Conservation (phyloP, 1,284 basidiomycete species). For the Ganoderma lucidum region DNA sequence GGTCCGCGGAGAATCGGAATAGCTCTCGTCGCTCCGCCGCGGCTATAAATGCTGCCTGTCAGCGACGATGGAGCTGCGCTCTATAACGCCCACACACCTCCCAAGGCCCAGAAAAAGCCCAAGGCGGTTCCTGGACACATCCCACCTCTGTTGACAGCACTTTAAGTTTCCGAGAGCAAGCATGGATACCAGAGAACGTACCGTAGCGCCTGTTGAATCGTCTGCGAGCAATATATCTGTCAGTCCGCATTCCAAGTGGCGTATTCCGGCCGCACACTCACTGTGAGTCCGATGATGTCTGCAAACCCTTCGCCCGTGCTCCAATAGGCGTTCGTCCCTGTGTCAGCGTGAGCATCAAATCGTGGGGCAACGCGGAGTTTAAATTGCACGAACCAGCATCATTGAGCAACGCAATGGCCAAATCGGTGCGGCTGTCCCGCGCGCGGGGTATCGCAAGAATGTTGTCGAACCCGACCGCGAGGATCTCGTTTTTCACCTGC, state of each 20-base stretch:
- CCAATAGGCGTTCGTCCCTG: conserved; percentile 76
- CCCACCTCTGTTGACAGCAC: conserved; percentile 53
- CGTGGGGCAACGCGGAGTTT: not conserved
- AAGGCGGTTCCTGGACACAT: conserved; percentile 72
- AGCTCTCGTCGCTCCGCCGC: conserved; percentile 66
- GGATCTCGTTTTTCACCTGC: conserved; percentile 71
- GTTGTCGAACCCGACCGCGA: conserved; percentile 72
- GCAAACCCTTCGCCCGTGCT: conserved; percentile 62
- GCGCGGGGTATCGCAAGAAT: conserved; percentile 68
- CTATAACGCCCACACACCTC: conserved; percentile 49
- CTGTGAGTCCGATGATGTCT: conserved; percentile 71
- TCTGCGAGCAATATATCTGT: conserved; percentile 46
- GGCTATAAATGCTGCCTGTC: conserved; percentile 37
- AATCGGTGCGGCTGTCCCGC: conserved; percentile 61
- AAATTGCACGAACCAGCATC: conserved; percentile 59
- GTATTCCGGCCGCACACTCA: conserved; percentile 42
- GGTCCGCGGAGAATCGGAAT: conserved; percentile 70
- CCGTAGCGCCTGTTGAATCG: conserved; percentile 70
- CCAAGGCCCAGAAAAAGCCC: conserved; percentile 76
- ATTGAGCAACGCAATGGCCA: conserved; percentile 69
- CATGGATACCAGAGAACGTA: conserved; percentile 35
- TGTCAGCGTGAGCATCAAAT: conserved; percentile 19
- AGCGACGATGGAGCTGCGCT: not conserved
- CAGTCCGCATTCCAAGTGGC: not conserved
- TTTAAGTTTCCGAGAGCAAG: not conserved